Evolutionary conservation across 306 rosid genomes (phyloP), one percentile per base, ranked within the genome.

Genomic region (Begonia peltatifolia): DNA sequence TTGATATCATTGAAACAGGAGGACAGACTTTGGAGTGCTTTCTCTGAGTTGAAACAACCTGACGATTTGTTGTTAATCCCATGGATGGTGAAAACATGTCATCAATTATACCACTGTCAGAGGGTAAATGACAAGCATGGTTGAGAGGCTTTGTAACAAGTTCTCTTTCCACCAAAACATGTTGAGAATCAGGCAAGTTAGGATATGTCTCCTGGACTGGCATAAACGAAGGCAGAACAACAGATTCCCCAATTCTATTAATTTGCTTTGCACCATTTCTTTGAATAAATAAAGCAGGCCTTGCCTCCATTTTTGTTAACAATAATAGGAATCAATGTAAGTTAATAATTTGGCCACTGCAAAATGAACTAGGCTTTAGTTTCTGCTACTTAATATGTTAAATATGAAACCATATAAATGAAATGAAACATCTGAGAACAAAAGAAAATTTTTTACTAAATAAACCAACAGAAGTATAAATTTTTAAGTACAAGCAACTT

Each of bases 31-130:
- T 73, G 18, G 83, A 65, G 67, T 71, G 79, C 55, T 76, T 71
- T 57, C 68, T 89, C 64, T 60, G 81, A 54, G 78, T 65, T 36
- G 88, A 80, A 79, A 62, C 70, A 47, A 95, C 75, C 30, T 83
- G 95, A 61, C 76, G 92, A 71, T 86, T 86, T 3, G 87, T 78
- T 56, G 90, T 78, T 64, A 72, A 76, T 75, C 90, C 95, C 1
- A 94, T 76, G 48, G 95, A 76, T 43, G 99, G 78, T 12, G 99
- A 90, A 75, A 80, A 75, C 73, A 83, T 74, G 68, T 79, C 94
- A 60, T 95, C 99, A 53, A 79, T 84, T 12, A 71, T 82, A 54
- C 86, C 95, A 25, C 76, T 80, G 69, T 60, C 65, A 59, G 95
- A 74, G 64, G 67, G 50, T 54, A 78, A 46, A 59, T 64, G 79